Conservation (phyloP, 306 rosid species). For the Pyrus bretschneideri region DNA sequence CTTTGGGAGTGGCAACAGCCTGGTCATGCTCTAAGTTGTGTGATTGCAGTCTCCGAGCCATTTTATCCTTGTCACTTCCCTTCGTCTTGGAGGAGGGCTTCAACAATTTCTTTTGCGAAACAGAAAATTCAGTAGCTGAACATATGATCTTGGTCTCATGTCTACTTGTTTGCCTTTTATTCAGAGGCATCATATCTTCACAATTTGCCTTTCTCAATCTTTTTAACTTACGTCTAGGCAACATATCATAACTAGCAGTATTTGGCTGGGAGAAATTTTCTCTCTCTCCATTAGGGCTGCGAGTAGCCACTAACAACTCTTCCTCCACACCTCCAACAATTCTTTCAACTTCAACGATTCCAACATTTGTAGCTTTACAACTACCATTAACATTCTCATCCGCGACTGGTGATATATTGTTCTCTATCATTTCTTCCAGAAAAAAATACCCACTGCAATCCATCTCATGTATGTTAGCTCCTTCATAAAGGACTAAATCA, state of each 20-base stretch:
- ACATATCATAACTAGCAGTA: background rate
- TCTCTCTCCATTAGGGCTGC: background rate
- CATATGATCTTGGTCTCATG: background rate
- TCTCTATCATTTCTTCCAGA: background rate
- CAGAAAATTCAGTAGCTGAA: constrained; percentile 1
- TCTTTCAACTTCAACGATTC: constrained; percentile 4
- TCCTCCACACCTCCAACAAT: constrained; percentile 12
- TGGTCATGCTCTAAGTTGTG: background rate
- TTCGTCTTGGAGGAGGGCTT: constrained; percentile 9
- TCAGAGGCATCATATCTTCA: background rate
- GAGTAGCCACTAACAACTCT: constrained; percentile 7
- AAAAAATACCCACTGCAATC: background rate
- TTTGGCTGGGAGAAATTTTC: background rate
- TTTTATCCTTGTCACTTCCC: constrained; percentile 6
- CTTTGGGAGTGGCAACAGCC: constrained; percentile 3
- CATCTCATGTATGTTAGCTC: constrained; percentile 3
- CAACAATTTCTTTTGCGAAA: constrained; percentile 14
- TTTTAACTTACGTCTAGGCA: background rate
- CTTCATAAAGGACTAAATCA: constrained; percentile 2
- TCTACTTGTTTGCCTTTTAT: background rate
- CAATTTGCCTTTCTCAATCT: background rate
- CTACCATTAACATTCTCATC: constrained; percentile 2
- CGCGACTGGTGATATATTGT: background rate
- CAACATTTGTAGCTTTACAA: background rate
- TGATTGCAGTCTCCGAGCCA: constrained; percentile 1